These are phyloP conservation scores for Xerocomus potaroensis DNA, from an alignment of 768 basidiomycete species.

Conservation along the genomic window DNA sequence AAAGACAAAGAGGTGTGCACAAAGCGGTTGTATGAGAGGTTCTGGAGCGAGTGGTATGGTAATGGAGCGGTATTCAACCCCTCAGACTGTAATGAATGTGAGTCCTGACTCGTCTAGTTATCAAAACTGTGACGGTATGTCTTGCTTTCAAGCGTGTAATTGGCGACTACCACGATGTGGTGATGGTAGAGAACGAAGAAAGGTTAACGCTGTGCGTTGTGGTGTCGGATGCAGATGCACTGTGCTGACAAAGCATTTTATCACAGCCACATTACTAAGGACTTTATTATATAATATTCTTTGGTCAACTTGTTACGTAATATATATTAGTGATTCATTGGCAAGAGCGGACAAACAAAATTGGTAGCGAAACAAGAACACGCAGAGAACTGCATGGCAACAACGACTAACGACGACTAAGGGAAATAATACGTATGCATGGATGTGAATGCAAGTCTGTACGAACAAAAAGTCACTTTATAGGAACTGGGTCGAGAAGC, in stretches of 20 bases:
- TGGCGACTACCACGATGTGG: conserved; percentile 16
- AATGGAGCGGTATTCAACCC: conserved; percentile 10
- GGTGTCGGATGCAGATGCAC: conserved; percentile 17
- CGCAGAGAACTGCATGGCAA: conserved; percentile 18
- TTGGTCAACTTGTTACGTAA: conserved; percentile 2
- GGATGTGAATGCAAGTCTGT: conserved; percentile 26
- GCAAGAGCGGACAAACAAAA: conserved; percentile 19
- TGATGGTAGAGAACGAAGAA: conserved; percentile 22
- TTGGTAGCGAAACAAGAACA: conserved; percentile 10
- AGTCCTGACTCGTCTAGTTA: conserved; percentile 17
- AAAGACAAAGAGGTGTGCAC: background rate
- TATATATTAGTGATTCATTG: no score
- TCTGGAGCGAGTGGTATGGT: conserved; percentile 16
- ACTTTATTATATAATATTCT: background rate
- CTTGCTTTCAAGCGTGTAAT: conserved; percentile 8
- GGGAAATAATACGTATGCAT: conserved; percentile 26
- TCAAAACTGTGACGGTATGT: conserved; percentile 11
- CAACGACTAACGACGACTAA: no score
- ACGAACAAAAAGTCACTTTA: conserved; percentile 20
- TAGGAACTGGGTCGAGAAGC: conserved; percentile 5
- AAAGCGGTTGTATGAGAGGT: conserved; percentile 14
- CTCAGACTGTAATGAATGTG: conserved; percentile 25
- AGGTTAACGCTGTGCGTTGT: conserved; percentile 9
- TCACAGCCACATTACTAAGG: conserved; percentile 7
- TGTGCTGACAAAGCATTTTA: conserved; percentile 21